A percentile compares a stretch with the other conserved stretches of the same genome.
These are phyloP conservation scores for Rhexocercosporidium sp. DNA, from an alignment of 2,329 filamentous ascomycete genomes.

Conservation along the genomic window DNA sequence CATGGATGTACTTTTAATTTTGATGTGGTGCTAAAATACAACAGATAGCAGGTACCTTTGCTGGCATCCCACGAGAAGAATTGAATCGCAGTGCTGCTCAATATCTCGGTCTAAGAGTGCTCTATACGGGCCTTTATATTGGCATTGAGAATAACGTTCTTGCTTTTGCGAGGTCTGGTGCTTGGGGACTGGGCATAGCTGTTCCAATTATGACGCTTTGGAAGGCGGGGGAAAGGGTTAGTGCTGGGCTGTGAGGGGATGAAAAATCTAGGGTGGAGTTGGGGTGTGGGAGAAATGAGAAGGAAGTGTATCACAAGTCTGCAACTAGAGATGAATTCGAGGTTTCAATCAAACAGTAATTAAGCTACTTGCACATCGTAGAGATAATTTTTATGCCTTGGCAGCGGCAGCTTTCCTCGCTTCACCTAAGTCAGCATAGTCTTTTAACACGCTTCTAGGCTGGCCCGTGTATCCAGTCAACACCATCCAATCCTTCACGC, in stretches of 20 bases:
- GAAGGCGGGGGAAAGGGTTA: not conserved
- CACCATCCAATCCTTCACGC: slow-evolving; percentile 34
- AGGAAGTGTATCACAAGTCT: not conserved
- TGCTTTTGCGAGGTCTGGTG: not conserved
- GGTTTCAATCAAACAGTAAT: too few relatives aligned
- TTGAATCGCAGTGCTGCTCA: not conserved
- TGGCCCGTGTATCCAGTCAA: slow-evolving; percentile 29
- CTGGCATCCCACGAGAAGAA: not conserved
- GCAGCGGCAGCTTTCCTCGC: not conserved
- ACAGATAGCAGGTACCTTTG: not conserved
- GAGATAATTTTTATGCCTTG: not conserved
- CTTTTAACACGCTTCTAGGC: slow-evolving; percentile 25
- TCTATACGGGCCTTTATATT: not conserved
- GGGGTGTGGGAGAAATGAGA: not conserved
- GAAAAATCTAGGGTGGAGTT: not conserved
- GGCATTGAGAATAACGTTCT: slow-evolving; percentile 4
- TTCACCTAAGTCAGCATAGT: slow-evolving; percentile 18
- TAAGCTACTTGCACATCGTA: not conserved
- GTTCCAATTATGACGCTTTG: not conserved
- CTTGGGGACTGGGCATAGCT: not conserved
- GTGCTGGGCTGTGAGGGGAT: not conserved
- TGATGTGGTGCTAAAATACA: not conserved
- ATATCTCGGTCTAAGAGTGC: not conserved
- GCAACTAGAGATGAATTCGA: too few relatives aligned
- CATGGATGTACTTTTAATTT: not conserved